Percentiles rank a stretch among this genome's conserved stretches.
Evolutionary conservation across 2,329 filamentous ascomycete genomes (phyloP).

Genomic region (Neofusicoccum parvum): DNA sequence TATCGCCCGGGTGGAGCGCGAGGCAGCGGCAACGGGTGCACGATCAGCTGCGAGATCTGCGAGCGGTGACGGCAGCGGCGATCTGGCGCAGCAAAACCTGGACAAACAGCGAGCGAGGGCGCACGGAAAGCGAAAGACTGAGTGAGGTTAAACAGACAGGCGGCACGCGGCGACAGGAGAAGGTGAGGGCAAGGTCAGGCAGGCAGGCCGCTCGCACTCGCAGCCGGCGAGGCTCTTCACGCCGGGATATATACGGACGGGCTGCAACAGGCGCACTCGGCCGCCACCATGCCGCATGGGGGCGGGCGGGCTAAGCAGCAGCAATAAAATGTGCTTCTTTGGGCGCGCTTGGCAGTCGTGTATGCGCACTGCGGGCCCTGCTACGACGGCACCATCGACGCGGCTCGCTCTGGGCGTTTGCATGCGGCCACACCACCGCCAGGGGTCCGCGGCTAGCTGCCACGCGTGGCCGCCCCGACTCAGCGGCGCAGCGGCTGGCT

Average conservation of each 20-base stretch:
- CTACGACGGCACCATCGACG: conserved; percentile 15
- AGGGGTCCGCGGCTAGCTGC: not conserved
- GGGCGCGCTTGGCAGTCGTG: conserved; percentile 14
- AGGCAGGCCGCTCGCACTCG: not conserved
- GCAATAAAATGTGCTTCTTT: conserved; percentile 1
- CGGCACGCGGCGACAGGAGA: not conserved
- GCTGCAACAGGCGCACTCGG: not conserved
- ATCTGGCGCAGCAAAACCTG: not conserved
- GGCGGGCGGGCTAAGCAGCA: not conserved
- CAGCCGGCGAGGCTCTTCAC: not conserved
- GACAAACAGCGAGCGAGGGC: not conserved
- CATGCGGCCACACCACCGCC: not conserved
- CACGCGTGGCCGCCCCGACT: not conserved
- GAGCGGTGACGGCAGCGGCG: not conserved
- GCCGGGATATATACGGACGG: not conserved
- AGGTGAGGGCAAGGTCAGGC: not conserved
- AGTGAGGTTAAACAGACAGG: not conserved
- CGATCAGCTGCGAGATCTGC: conserved; percentile 11
- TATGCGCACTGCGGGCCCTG: conserved; percentile 8
- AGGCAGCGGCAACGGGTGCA: not conserved
- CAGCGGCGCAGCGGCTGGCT: not conserved
- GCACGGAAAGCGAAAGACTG: not conserved
- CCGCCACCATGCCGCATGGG: not conserved
- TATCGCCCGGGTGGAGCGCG: conserved; percentile 11
- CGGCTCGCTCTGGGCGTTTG: conserved; percentile 13